phyloP scores from a whole-genome alignment of 108 stramenopile species.

The Thalassiosira profunda region DNA sequence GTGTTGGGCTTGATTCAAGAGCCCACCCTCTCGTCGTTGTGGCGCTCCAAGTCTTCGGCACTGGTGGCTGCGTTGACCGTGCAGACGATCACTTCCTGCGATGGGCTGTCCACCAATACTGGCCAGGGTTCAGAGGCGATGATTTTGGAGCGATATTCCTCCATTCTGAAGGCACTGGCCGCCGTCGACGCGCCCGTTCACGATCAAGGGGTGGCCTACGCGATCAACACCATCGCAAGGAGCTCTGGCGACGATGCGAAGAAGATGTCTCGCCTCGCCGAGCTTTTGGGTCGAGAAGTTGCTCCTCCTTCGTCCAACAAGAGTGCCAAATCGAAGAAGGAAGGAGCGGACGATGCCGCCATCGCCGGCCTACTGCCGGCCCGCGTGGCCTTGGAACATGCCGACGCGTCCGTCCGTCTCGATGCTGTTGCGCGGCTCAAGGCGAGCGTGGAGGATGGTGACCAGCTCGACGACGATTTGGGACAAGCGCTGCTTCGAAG shows the following conservation, averaged over 20 bases:
- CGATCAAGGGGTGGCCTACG: constrained; percentile 47
- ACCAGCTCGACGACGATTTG: constrained; percentile 33
- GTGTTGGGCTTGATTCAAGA: constrained; percentile 43
- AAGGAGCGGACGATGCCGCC: constrained; percentile 3
- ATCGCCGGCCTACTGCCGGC: constrained; percentile 56
- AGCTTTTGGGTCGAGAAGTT: constrained; percentile 23
- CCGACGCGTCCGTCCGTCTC: constrained; percentile 62
- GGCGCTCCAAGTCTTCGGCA: constrained; percentile 21
- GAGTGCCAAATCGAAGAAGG: not conserved
- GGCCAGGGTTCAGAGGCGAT: not conserved
- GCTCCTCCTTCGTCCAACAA: constrained; percentile 9
- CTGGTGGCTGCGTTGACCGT: constrained; percentile 39
- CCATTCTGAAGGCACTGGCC: constrained; percentile 34
- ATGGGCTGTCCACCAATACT: too few species aligned
- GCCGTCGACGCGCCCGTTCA: constrained; percentile 13
- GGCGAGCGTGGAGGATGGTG: constrained; percentile 7
- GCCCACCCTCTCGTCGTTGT: constrained; percentile 27
- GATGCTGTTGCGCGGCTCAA: constrained; percentile 59
- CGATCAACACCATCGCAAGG: constrained; percentile 22
- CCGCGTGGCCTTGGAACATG: constrained; percentile 77
- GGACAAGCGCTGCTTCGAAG: constrained; percentile 62
- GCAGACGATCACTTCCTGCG: constrained; percentile 29
- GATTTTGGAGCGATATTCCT: constrained; percentile 17
- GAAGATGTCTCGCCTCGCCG: constrained; percentile 26
- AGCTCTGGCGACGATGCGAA: constrained; percentile 1